Percentiles rank a stretch among this genome's conserved stretches.
phyloP scores from a whole-genome alignment of 2,329 filamentous ascomycete genomes.

The Cladosporium sp. region DNA sequence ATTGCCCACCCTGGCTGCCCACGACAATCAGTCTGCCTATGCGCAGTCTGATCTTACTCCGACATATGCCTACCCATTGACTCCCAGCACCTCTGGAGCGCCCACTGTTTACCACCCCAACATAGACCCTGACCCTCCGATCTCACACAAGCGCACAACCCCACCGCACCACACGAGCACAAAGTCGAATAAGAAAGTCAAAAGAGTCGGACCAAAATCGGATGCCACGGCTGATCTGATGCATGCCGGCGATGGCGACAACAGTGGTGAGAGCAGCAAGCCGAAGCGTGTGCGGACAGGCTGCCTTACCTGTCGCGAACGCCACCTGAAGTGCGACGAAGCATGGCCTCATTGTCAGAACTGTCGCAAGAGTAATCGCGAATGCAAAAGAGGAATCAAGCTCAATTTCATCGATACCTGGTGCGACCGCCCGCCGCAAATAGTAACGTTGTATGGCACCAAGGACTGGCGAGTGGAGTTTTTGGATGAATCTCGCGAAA shows the following conservation, averaged over 20 bases:
- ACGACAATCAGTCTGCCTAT: conserved; percentile 67
- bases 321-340: conserved; percentile 91
- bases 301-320: conserved; percentile 84
- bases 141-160: conserved; percentile 30
- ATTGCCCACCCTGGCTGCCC: conserved; percentile 35
- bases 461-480: conserved; percentile 74
- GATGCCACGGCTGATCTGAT: conserved; percentile 28
- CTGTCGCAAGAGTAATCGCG: conserved; percentile 81
- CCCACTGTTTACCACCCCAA: conserved; percentile 21
- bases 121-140: conserved; percentile 11
- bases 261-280: conserved; percentile 51
- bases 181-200: conserved; percentile 35
- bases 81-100: conserved; percentile 21
- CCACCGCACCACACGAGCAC: conserved; percentile 26
- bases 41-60: conserved; percentile 84
- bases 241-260: conserved; percentile 33
- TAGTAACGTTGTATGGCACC: conserved; percentile 56
- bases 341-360: conserved; percentile 67
- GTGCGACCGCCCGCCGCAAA: conserved; percentile 62
- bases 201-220: conserved; percentile 32
- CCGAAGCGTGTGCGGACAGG: conserved; percentile 87
- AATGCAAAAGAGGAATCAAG: conserved; percentile 81
- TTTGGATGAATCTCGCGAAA: conserved; percentile 82
- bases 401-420: conserved; percentile 90
- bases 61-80: conserved; percentile 26